These are phyloP conservation scores for Choanephora cucurbitarum DNA, from an alignment of 371 early-diverging fungal genomes.

Conservation along the genomic window DNA sequence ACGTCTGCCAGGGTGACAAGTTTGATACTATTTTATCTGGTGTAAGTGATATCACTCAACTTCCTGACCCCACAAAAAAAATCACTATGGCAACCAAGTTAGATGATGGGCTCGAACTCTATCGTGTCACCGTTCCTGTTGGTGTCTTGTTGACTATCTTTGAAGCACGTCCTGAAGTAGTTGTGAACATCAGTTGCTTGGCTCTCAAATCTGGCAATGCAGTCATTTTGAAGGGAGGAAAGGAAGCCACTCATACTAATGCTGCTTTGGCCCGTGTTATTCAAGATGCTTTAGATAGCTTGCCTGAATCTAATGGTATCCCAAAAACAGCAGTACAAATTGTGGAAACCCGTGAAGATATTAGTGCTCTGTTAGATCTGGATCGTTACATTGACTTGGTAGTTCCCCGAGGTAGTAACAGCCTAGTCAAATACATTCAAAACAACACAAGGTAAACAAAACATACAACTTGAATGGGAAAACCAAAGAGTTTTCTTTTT, in stretches of 20 bases:
- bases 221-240: slow-evolving; percentile 95
- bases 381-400: slow-evolving; percentile 94
- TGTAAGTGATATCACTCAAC: slow-evolving; percentile 82
- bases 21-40: slow-evolving; percentile 87
- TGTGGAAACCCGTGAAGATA: slow-evolving; percentile 87
- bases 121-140: slow-evolving; percentile 89
- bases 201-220: slow-evolving; percentile 96
- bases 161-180: slow-evolving; percentile 98
- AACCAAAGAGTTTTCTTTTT: neutral
- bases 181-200: slow-evolving; percentile 94
- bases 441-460: slow-evolving; percentile 75
- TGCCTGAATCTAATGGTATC: slow-evolving; percentile 53
- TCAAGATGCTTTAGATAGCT: slow-evolving; percentile 71
- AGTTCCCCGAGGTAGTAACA: slow-evolving; percentile 92
- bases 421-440: slow-evolving; percentile 88
- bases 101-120: slow-evolving; percentile 83
- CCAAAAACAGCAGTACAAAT: slow-evolving; percentile 83
- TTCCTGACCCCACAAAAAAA: slow-evolving; percentile 85
- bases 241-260: slow-evolving; percentile 81
- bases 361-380: slow-evolving; percentile 78
- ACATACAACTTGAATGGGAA: neutral
- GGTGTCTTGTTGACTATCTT: slow-evolving; percentile 96
- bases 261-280: slow-evolving; percentile 76
- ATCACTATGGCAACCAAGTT: slow-evolving; percentile 79
- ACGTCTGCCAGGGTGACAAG: slow-evolving; percentile 84